A percentile compares a stretch with the other conserved stretches of the same genome.
Evolutionary conservation across 2,329 filamentous ascomycete species (phyloP).

Genomic region (Ophiostoma ulmi): DNA sequence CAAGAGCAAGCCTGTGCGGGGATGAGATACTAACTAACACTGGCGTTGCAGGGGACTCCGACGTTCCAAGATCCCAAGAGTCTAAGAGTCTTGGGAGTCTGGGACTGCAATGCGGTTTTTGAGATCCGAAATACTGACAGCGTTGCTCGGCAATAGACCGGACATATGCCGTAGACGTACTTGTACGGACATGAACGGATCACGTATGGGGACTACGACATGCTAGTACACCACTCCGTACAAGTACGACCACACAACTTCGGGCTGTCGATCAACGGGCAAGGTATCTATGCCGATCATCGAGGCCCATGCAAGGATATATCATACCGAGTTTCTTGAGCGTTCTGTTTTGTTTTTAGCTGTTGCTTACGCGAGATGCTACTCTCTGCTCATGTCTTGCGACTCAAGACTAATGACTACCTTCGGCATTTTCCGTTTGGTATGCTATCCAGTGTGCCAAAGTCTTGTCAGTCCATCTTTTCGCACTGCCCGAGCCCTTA

Average conservation of each 20-base stretch:
- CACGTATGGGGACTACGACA: neutral
- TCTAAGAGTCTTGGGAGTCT: too few species aligned
- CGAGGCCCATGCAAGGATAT: neutral
- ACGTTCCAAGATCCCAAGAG: too few species aligned
- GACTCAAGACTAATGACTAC: neutral
- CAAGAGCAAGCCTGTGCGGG: conserved; percentile 2
- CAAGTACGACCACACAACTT: neutral
- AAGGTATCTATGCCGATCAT: neutral
- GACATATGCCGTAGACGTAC: neutral
- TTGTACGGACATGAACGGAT: neutral
- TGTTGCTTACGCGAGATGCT: neutral
- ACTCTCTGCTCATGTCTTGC: neutral
- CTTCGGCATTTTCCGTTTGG: neutral
- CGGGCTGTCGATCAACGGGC: neutral
- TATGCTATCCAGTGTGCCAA: neutral
- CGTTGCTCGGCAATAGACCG: neutral
- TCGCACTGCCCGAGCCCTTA: neutral
- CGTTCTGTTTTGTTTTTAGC: too few species aligned
- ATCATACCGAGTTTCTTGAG: neutral
- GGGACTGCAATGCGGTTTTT: neutral
- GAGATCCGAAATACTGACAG: neutral
- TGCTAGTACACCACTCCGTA: neutral
- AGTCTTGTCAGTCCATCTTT: neutral
- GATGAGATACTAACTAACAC: neutral
- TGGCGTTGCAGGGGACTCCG: neutral